Evolutionary conservation across 306 rosid genomes (phyloP), one percentile per base, ranked within the genome.

Genomic region (Cucurbita maxima): DNA sequence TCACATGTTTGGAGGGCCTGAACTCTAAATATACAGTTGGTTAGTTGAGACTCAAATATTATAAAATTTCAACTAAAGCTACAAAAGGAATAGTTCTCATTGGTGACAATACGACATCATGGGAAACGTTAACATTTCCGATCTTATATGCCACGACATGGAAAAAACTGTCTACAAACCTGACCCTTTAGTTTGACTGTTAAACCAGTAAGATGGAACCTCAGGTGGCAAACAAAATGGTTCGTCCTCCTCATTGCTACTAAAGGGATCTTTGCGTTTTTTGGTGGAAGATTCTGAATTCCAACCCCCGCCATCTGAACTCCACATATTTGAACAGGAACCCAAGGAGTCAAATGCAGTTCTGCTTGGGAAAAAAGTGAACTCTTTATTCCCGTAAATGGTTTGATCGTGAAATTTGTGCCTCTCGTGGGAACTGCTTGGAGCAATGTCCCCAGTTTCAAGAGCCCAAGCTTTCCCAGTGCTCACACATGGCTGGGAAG

Each of bases 191-290:
- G 52, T 84, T 82, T 66, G 81, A 76, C 86, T 83, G 63, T 78
- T 74, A 78, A 80, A 86, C 84, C 76, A 83, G 82, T 86, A 79
- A 85, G 91, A 88, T 83, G 96, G 87, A 81, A 81, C 88, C 79
- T 82, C 90, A 73, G 84, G 79, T 64, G 82, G 85, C 87, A 86
- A 83, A 82, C 88, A 87, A 94, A 89, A 94, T 79, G 83, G 85
- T 83, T 90, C 90, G 78, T 82, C 95, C 80, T 77, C 93, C 81
- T 83, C 85, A 44, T 75, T 80, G 81, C 77, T 82, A 78, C 81
- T 74, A 81, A 85, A 81, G 10, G 94, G 88, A 59, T 79, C 86
- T 81, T 91, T 91, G 58, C 89, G 90, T 84, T 91, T 90, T 83
- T 85, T 84, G 36, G 81, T 51, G 62, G 82, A 70, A 50, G 86